These are phyloP conservation scores for Coprinellus aureogranulatus DNA, from an alignment of 768 basidiomycete genomes.

Conservation along the genomic window DNA sequence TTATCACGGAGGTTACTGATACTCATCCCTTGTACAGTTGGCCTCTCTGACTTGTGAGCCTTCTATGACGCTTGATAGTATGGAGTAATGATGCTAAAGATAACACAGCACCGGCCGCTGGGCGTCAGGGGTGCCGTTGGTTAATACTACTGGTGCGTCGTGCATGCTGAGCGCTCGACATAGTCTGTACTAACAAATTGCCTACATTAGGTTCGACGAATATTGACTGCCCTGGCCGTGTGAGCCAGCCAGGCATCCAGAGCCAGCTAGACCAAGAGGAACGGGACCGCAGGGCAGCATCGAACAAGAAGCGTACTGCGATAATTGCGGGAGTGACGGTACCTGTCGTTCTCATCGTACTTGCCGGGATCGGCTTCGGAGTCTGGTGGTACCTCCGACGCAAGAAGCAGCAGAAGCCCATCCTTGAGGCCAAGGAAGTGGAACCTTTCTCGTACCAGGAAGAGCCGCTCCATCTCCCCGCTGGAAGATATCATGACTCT, in stretches of 20 bases:
- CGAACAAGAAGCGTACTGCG: slow-evolving; percentile 14
- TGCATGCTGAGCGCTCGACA: no score
- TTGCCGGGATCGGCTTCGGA: slow-evolving; percentile 19
- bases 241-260: slow-evolving; percentile 22
- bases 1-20: background rate
- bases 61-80: background rate
- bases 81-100: background rate
- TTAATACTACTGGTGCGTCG: slow-evolving; percentile 29
- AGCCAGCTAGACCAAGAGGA: slow-evolving; percentile 12
- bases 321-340: slow-evolving; percentile 32
- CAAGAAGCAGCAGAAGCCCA: slow-evolving; percentile 3
- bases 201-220: slow-evolving; percentile 31
- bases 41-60: slow-evolving; percentile 44
- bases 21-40: slow-evolving; percentile 24
- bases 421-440: background rate
- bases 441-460: background rate
- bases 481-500: background rate
- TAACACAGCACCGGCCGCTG: slow-evolving; percentile 38
- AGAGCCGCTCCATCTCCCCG: background rate
- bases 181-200: no score
- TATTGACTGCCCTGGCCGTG: slow-evolving; percentile 26
- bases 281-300: slow-evolving; percentile 3
- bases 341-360: slow-evolving; percentile 26
- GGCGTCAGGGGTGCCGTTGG: slow-evolving; percentile 30
- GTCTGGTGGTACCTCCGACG: slow-evolving; percentile 14